Conservation (phyloP, 225 moss, liverwort and hornwort species). For the Ulota crispa region DNA sequence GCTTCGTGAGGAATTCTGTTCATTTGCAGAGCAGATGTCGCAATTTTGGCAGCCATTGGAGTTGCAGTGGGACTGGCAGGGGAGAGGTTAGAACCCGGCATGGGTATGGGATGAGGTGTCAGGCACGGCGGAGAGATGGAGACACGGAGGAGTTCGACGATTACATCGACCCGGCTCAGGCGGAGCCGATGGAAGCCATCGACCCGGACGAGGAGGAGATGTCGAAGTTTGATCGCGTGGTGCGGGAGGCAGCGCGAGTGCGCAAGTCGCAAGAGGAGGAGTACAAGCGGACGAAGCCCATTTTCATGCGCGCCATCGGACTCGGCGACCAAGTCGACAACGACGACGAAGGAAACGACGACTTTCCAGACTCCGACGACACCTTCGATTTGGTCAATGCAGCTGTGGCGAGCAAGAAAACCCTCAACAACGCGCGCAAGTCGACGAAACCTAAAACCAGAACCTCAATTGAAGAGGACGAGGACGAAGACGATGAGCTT, state of each 20-base stretch:
- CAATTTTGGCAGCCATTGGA: neutral
- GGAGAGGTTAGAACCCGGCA: neutral
- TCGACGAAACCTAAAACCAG: neutral
- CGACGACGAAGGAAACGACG: slow-evolving; percentile 17
- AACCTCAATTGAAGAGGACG: slow-evolving; percentile 16
- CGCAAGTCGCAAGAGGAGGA: slow-evolving; percentile 81
- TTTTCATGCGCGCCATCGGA: slow-evolving; percentile 85
- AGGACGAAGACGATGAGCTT: slow-evolving; percentile 32
- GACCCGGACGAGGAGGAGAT: slow-evolving; percentile 64
- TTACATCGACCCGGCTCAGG: slow-evolving; percentile 82
- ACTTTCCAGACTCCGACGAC: slow-evolving; percentile 30
- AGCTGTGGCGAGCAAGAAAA: slow-evolving; percentile 46
- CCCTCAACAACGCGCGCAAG: slow-evolving; percentile 10
- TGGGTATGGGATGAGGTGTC: slow-evolving; percentile 23
- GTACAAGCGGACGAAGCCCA: slow-evolving; percentile 71
- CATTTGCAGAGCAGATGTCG: neutral
- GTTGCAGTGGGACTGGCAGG: neutral
- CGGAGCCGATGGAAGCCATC: slow-evolving; percentile 74
- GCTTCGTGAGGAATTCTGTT: slow-evolving; percentile 18
- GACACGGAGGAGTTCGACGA: slow-evolving; percentile 76
- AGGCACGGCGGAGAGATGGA: slow-evolving; percentile 44
- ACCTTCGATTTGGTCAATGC: slow-evolving; percentile 47
- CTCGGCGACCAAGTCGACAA: slow-evolving; percentile 62
- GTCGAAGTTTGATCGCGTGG: slow-evolving; percentile 82
- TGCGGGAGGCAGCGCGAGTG: slow-evolving; percentile 65